These are phyloP conservation scores for Chalciporus sphaerocephalus DNA, from an alignment of 768 basidiomycete genomes.

Conservation along the genomic window DNA sequence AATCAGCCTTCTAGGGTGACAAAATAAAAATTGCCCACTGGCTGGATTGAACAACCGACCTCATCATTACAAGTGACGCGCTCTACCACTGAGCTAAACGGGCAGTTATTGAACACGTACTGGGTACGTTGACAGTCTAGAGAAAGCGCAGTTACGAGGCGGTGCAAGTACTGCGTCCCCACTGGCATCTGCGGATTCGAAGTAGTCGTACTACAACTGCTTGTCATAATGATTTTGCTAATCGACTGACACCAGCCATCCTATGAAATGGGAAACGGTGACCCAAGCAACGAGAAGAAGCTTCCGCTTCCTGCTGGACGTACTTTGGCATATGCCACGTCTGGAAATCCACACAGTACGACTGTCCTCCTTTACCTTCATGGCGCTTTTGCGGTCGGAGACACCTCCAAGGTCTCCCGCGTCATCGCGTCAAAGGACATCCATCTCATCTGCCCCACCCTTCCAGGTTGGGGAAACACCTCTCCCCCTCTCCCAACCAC, in stretches of 20 bases:
- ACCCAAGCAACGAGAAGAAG: constrained; percentile 7
- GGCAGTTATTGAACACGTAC: constrained; percentile 7
- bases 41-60: constrained; percentile 46
- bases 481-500: constrained; percentile 35
- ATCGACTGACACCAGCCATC: no score
- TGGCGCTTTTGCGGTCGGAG: constrained; percentile 51
- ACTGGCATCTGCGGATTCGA: constrained; percentile 4
- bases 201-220: background rate
- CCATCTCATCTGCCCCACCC: constrained; percentile 48
- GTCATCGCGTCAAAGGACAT: constrained; percentile 37
- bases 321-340: constrained; percentile 50
- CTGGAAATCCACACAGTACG: constrained; percentile 46
- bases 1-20: no score
- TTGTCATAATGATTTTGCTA: no score
- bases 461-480: constrained; percentile 57
- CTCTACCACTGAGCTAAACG: constrained; percentile 46
- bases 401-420: constrained; percentile 33
- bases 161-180: no score
- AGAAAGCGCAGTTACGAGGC: no score
- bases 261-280: constrained; percentile 2
- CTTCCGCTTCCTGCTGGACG: constrained; percentile 37
- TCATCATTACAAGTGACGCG: constrained; percentile 44
- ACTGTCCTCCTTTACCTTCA: constrained; percentile 52
- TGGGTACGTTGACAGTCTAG: no score
- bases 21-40: constrained; percentile 33